Base-by-base conservation (phyloP, 129 eudicot species). In the Scalesia atractyloides region DNA sequence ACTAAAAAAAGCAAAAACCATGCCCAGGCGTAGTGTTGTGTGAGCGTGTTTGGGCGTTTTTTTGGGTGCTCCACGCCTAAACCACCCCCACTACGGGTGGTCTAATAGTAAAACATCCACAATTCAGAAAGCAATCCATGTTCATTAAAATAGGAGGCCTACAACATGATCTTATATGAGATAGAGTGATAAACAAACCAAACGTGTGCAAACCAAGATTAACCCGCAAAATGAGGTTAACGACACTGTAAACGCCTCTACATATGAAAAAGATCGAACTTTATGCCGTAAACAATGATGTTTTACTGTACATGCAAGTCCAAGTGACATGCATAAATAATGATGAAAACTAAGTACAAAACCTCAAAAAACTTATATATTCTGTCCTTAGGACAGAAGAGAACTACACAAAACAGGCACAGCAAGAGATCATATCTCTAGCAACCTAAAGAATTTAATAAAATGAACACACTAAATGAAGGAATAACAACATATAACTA, bases 371-470 rank as follows among this genome's bases (percentile, higher is more conserved):
- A 78, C 82, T 68, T 77, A 36, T 69, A 69, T 77, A 70, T 24
- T 68, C 30, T 52, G 67, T 33, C 82, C 82, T 78, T 54, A 41
- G 73, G 82, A 71, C 66, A 44, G 15, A 15, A 78, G 19, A 63
- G 53, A 1, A 16, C 66, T 62, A 62, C 58, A 78, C 59, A 69
- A 73, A 70, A 75, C 74, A 46, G 48, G 72, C 62, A 62, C 71
- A 57, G 18, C 64, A 65, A 68, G 26, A 76, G 65, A 67, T 1
- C 16, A 46, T 43, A 20, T 43, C 68, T 59, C 77, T 54, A 58
- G 79, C 68, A 77, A 63, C 80, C 84, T 68, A 88, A 71, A 83
- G 73, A 80, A 82, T 69, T 70, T 68, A 17, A 64, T 9, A n/a
- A 56, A 37, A 68, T 64, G 68, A 64, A 50, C 2, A 68, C 41